These are phyloP conservation scores for Cystoisospora suis DNA, from an alignment of 169 alveolate species.

Conservation along the genomic window DNA sequence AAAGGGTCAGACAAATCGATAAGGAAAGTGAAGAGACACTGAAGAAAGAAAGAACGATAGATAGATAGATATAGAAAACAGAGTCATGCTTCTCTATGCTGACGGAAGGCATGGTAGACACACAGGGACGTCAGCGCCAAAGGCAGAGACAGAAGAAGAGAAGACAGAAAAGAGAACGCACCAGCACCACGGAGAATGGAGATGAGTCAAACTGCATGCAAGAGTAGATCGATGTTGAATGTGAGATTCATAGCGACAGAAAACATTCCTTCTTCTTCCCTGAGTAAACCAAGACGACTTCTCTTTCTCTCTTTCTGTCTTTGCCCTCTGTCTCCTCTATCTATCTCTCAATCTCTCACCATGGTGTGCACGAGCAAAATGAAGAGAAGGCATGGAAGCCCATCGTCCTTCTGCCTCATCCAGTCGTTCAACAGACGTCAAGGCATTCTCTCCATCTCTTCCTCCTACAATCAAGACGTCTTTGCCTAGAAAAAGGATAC, in stretches of 20 bases:
- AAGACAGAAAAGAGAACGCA: not conserved
- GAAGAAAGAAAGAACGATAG: not conserved
- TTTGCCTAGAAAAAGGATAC: not conserved
- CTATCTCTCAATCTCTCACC: not conserved
- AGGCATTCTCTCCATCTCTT: not conserved
- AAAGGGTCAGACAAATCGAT: not conserved
- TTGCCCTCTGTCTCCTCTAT: not conserved
- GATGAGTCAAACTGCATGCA: not conserved
- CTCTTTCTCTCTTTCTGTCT: not conserved
- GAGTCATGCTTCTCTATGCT: not conserved
- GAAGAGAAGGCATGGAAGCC: slow-evolving; percentile 13
- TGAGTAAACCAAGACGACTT: not conserved
- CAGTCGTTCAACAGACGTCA: not conserved
- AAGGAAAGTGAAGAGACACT: not conserved
- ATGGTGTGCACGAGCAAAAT: slow-evolving; percentile 31
- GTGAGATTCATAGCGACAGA: not conserved
- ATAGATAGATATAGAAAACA: not conserved
- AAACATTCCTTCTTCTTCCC: not conserved
- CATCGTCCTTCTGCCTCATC: not conserved
- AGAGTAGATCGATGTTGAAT: not conserved
- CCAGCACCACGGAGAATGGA: not conserved
- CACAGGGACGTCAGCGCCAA: not conserved
- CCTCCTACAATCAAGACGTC: slow-evolving; percentile 30
- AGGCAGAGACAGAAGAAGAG: not conserved
- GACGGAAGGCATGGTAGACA: not conserved